Conservation (phyloP, 208 protist species). For the Novymonas esmeraldas region DNA sequence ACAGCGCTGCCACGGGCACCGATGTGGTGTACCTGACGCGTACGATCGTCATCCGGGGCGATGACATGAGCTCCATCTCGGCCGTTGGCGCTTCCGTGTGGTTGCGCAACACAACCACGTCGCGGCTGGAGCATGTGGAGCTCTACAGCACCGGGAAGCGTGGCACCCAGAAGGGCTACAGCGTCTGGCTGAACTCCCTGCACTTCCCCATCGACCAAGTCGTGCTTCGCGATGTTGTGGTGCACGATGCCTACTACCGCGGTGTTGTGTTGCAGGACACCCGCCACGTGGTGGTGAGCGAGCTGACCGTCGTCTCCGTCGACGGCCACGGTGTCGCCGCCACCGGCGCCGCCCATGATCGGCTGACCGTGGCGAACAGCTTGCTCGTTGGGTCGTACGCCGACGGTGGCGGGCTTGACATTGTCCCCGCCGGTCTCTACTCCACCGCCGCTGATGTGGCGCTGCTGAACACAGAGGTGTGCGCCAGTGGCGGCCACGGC, state of each 20-base stretch:
- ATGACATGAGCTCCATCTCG: constrained; percentile 28
- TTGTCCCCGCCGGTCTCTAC: constrained; percentile 28
- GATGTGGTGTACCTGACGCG: constrained; percentile 55
- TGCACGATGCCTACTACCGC: constrained; percentile 45
- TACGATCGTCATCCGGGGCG: constrained; percentile 62
- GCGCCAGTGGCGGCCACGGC: constrained; percentile 31
- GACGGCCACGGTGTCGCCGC: constrained; percentile 41
- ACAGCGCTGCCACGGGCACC: constrained; percentile 15
- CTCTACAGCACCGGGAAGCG: constrained; percentile 47
- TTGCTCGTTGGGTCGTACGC: constrained; percentile 10
- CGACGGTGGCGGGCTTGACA: constrained; percentile 35
- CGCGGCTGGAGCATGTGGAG: constrained; percentile 37
- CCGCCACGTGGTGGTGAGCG: constrained; percentile 24
- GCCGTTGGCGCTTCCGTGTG: constrained; percentile 30
- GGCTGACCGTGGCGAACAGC: constrained; percentile 24
- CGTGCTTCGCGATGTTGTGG: constrained; percentile 27
- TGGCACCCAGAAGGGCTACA: constrained; percentile 31
- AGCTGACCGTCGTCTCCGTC: constrained; percentile 18
- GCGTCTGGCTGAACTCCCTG: constrained; percentile 28
- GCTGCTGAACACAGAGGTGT: constrained; percentile 28
- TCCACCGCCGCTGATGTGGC: constrained; percentile 28
- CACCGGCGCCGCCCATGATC: constrained; percentile 29
- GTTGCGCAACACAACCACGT: constrained; percentile 13
- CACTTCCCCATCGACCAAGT: constrained; percentile 14
- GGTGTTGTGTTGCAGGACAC: constrained; percentile 40